Evolutionary conservation across 768 basidiomycete species (phyloP).

Genomic region (Suillus paluster): DNA sequence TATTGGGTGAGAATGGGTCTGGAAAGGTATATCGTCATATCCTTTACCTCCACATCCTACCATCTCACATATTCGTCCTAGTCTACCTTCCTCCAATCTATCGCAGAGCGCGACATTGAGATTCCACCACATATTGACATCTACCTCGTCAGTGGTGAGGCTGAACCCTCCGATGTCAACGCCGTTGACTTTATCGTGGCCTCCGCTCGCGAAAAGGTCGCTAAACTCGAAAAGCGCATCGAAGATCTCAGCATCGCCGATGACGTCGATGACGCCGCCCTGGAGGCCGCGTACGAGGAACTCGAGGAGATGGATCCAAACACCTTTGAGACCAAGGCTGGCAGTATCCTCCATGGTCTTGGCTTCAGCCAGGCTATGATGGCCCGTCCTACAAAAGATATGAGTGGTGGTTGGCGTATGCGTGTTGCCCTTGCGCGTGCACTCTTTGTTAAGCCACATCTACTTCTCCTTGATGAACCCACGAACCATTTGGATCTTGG

Average conservation of each 20-base stretch:
- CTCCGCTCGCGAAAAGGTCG: slow-evolving; percentile 92
- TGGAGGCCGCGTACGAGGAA: slow-evolving; percentile 92
- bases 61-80: slow-evolving; percentile 33
- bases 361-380: slow-evolving; percentile 93
- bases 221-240: slow-evolving; percentile 89
- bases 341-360: slow-evolving; percentile 95
- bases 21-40: slow-evolving; percentile 73
- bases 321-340: slow-evolving; percentile 96
- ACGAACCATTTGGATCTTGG: slow-evolving; percentile 95
- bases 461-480: slow-evolving; percentile 91
- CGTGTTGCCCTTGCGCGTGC: slow-evolving; percentile 96
- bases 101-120: slow-evolving; percentile 93
- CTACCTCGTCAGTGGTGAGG: slow-evolving; percentile 95
- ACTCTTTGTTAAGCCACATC: slow-evolving; percentile 94
- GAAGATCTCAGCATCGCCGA: slow-evolving; percentile 94
- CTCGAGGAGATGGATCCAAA: slow-evolving; percentile 95
- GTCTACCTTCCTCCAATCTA: slow-evolving; percentile 96
- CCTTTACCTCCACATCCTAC: slow-evolving; percentile 11
- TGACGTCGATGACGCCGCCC: slow-evolving; percentile 82
- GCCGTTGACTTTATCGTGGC: slow-evolving; percentile 97
- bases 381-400: slow-evolving; percentile 96
- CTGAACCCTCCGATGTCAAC: slow-evolving; percentile 92
- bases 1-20: slow-evolving; percentile 97
- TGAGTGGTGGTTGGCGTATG: slow-evolving; percentile 99
- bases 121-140: slow-evolving; percentile 97